Base-by-base conservation (phyloP, 176 grass and related monocot species). In the Triticum timopheevii region DNA sequence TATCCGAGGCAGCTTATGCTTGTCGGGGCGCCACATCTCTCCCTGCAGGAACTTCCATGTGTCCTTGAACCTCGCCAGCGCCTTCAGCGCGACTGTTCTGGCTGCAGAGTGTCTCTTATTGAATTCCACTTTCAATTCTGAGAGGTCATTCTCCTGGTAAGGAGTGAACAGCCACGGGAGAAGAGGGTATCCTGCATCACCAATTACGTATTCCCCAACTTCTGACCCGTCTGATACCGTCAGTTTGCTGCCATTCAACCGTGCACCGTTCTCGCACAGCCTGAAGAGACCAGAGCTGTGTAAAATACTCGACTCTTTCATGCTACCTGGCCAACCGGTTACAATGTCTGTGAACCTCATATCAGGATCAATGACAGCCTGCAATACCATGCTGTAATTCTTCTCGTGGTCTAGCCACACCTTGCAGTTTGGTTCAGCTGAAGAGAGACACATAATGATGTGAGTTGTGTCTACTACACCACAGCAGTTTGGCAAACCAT, bases 21-120 rank as follows among this genome's bases (percentile, higher is more conserved):
- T 98, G 81, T 98, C 96, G 0, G 96, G 96, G 17, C 96, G 87
- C 96, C 96, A 98, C 96, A 98, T 98, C 82, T 94, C 96, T 13
- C 96, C 96, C 3, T 95, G 93, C 24, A 98, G 84, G 42, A 92
- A 95, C 82, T 90, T 90, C 96, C 96, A 98, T 76, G 89, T 98
- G 35, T 91, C 88, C 76, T 98, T 98, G 87, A 98, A 95, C 44
- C 83, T 88, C 3, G 92, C 78, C 69, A 98, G 65, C 17, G 93
- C 89, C 76, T 77, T 95, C 4, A 84, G 84, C 13, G 92, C 90
- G 3, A 95, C 90, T 1, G 40, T 65, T 64, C 79, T 84, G 7
- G 92, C 91, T 3, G 92, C 64, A 0, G 69, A 83, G 66, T 88
- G 93, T 66, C 78, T 81, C 62, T 39, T 88, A 34, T 95, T 95